Base-by-base conservation (phyloP, 352 stramenopile species). In the Phytophthora fragariaefolia region DNA sequence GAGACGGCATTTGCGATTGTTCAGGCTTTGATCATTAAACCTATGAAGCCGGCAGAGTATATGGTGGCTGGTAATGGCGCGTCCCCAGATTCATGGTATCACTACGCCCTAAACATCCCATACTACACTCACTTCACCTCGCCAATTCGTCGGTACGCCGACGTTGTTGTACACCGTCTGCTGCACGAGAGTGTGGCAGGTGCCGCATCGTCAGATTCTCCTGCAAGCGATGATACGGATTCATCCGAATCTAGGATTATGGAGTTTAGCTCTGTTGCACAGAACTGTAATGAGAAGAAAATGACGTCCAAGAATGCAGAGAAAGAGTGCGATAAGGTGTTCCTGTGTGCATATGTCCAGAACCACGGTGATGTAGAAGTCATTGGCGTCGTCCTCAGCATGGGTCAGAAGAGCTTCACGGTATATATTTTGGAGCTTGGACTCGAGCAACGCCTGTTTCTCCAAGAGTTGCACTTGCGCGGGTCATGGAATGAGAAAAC, bases 111-210 rank as follows among this genome's bases (percentile, higher is more conserved):
- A 26, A 98, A 98, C 63, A 98, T 99, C 59, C 96, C 95, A 8
- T 98, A 98, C 79, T 99, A 99, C 69, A 99, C 97, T 23, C 97
- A 99, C 69, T 99, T 99, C 63, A 99, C 97, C n/a, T 98, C 85
- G 18, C 97, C 97, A 1, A 99, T 99, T 81, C 84, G 97, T 40
- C 82, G 96, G 48, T 99, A 99, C 69, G 85, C 89, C 0, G 89
- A 95, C 28, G 83, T 95, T 36, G 80, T 90, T n/a, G 86, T 95
- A 13, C 86, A 95, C 32, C 81, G 84, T 1, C 42, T 93, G 20
- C 62, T 95, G 28, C 77, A 89, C 48, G 76, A 87, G 38, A 90
- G 80, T 36, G 45, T 91, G 10, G 40, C 47, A 18, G 51, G 38
- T 12, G 66, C 60, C 20, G 48, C 27, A 12, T 59, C 45, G 58